These are phyloP conservation scores for Apiospora phragmitis DNA, from an alignment of 2,329 filamentous ascomycete species.

Conservation along the genomic window DNA sequence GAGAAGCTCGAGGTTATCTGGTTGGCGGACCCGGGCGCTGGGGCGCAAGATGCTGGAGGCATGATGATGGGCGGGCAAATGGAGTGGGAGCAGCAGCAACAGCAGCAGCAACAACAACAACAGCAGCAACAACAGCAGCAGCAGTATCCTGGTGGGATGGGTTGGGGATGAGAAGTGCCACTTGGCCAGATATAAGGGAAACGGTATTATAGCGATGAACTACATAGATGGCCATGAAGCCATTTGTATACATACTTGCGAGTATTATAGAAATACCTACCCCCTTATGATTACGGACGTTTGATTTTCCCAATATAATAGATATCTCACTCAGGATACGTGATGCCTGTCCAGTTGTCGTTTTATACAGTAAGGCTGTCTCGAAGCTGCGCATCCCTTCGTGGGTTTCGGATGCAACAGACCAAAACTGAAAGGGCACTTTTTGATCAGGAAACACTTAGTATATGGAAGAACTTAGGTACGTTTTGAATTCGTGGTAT, in stretches of 20 bases:
- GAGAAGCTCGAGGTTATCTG: constrained; percentile 66
- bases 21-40: constrained; percentile 33
- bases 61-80: neutral
- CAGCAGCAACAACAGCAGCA: neutral
- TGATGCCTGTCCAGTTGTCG: neutral
- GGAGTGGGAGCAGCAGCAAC: constrained; percentile 9
- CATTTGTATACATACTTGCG: neutral
- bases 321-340: neutral
- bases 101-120: neutral
- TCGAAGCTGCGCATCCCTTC: neutral
- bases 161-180: neutral
- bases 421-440: neutral
- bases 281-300: neutral
- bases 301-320: neutral
- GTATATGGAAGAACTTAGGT: neutral
- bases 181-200: neutral
- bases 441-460: neutral
- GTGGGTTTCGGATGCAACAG: neutral
- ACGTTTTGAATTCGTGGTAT: neutral
- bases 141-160: neutral
- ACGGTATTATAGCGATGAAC: neutral
- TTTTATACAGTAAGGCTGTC: neutral
- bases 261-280: neutral
- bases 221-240: neutral
- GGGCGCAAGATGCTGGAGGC: constrained; percentile 16